Evolutionary conservation across 73 alveolate genomes (phyloP).

Genomic region (Tetrahymena malaccensis): DNA sequence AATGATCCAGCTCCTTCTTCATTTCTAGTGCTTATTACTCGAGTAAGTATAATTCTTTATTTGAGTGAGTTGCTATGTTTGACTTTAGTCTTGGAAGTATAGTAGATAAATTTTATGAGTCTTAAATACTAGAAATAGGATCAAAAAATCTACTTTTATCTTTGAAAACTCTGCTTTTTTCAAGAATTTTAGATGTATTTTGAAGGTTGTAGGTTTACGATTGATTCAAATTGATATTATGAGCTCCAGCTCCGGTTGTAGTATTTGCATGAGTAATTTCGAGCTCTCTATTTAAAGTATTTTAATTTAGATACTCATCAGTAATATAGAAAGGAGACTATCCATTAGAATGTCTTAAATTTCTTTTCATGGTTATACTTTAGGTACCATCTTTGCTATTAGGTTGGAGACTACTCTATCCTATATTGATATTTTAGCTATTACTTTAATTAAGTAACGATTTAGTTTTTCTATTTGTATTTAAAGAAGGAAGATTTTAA

Average conservation of each 20-base stretch:
- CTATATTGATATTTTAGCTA: background rate
- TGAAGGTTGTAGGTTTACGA: background rate
- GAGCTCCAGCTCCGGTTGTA: background rate
- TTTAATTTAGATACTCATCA: slow-evolving; percentile 14
- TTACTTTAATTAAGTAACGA: background rate
- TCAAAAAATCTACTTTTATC: slow-evolving; percentile 7
- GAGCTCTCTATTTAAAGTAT: slow-evolving; percentile 12
- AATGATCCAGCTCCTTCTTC: slow-evolving; percentile 16
- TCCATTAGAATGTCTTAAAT: background rate
- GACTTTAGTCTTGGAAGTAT: slow-evolving; percentile 31
- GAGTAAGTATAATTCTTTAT: slow-evolving; percentile 6
- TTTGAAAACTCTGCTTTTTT: slow-evolving; percentile 11
- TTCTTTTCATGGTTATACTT: background rate
- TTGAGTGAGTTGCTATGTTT: slow-evolving; percentile 11
- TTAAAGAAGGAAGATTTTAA: background rate
- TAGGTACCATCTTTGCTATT: background rate
- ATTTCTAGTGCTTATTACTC: slow-evolving; percentile 6
- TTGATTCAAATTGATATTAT: background rate
- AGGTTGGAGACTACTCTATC: background rate
- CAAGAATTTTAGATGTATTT: slow-evolving; percentile 11
- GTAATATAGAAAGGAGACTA: slow-evolving; percentile 28
- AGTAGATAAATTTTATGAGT: background rate
- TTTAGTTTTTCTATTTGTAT: background rate
- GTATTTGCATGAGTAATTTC: slow-evolving; percentile 7
- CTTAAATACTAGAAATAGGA: background rate